A percentile compares a stretch with the other conserved stretches of the same genome.
Evolutionary conservation across 345 rosid species (phyloP).

Genomic region (Bretschneidera sinensis): DNA sequence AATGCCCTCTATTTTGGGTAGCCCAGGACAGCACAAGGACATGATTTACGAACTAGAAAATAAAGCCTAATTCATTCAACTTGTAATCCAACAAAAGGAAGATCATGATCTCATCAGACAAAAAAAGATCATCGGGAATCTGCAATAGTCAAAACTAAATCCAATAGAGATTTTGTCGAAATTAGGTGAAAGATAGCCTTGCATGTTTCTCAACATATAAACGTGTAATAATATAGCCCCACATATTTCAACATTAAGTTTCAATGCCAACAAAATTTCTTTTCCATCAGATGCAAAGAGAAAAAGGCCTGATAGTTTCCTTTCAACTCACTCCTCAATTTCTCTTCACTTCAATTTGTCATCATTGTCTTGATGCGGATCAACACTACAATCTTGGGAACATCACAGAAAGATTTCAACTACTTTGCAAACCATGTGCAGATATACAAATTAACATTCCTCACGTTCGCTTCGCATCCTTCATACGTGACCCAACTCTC

Average conservation of each 20-base stretch:
- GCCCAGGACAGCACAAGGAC: no score
- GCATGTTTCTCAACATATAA: background rate
- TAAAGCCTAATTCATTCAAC: background rate
- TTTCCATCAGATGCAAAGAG: no score
- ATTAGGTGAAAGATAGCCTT: background rate
- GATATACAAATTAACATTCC: no score
- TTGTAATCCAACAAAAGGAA: no score
- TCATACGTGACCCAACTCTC: background rate
- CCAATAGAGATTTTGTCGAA: background rate
- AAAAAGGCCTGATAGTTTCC: no score
- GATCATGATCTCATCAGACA: slow-evolving; percentile 4
- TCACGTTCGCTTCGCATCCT: background rate
- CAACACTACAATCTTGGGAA: background rate
- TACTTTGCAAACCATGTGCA: slow-evolving; percentile 7
- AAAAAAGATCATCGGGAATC: background rate
- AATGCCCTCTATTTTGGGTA: no score
- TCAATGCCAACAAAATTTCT: no score
- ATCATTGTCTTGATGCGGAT: background rate
- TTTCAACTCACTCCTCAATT: no score
- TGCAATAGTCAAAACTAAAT: background rate
- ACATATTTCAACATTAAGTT: no score
- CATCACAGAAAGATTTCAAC: background rate
- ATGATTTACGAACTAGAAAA: background rate
- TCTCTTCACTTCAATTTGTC: background rate
- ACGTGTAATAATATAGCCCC: no score